Evolutionary conservation across 306 rosid species (phyloP).

Genomic region (Cucurbita maxima): DNA sequence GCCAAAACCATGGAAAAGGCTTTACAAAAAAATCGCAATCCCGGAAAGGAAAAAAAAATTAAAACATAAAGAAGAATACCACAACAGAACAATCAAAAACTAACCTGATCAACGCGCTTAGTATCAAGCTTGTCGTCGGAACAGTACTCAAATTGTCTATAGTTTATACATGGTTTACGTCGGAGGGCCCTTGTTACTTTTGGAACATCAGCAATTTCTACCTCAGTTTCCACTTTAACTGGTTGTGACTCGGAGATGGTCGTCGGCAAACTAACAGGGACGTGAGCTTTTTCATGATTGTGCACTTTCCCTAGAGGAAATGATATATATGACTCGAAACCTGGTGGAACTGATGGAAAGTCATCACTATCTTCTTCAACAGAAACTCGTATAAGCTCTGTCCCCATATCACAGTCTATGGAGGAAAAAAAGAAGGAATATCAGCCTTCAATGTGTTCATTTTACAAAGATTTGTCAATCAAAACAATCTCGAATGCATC

Average conservation of each 20-base stretch:
- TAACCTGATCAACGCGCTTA: slow-evolving; percentile 59
- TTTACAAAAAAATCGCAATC: slow-evolving; percentile 9
- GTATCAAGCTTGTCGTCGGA: slow-evolving; percentile 53
- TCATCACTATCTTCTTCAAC: slow-evolving; percentile 85
- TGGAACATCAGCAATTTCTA: slow-evolving; percentile 24
- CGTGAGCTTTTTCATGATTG: slow-evolving; percentile 30
- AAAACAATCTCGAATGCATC: neutral
- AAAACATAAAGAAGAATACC: slow-evolving; percentile 4
- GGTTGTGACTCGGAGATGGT: slow-evolving; percentile 37
- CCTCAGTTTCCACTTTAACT: slow-evolving; percentile 34
- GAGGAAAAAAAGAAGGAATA: neutral
- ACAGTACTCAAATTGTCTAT: slow-evolving; percentile 32
- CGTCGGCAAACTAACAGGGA: slow-evolving; percentile 26
- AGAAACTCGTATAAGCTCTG: slow-evolving; percentile 69
- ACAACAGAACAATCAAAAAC: slow-evolving; percentile 19
- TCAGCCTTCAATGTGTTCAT: slow-evolving; percentile 13
- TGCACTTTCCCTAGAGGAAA: slow-evolving; percentile 40
- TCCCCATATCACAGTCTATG: slow-evolving; percentile 52
- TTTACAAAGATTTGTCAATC: slow-evolving; percentile 14
- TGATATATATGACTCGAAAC: slow-evolving; percentile 79
- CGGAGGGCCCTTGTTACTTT: slow-evolving; percentile 56
- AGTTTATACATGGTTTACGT: slow-evolving; percentile 51
- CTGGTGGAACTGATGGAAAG: slow-evolving; percentile 94
- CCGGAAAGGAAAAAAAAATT: slow-evolving; percentile 1
- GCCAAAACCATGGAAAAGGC: slow-evolving; percentile 18